phyloP scores from a whole-genome alignment of 192 early-diverging fungal species.

The Lobosporangium transversale region DNA sequence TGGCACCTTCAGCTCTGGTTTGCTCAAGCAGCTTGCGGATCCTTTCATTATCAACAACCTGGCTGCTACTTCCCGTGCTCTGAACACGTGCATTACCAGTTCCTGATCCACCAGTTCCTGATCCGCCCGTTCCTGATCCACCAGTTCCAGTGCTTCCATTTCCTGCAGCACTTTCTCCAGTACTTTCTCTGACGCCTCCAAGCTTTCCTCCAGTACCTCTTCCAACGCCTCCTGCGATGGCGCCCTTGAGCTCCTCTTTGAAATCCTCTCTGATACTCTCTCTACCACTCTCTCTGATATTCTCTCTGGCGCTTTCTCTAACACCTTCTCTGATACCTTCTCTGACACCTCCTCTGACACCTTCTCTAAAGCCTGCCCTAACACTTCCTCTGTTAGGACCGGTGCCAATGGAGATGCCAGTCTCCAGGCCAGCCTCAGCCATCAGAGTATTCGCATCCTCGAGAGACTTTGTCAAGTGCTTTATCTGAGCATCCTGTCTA shows the following conservation, averaged over 20 bases:
- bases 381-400: constrained; percentile 9
- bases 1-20: constrained; percentile 18
- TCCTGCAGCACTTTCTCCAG: too few species aligned
- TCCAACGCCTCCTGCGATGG: neutral
- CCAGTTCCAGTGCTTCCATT: neutral
- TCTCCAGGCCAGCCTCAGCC: constrained; percentile 38
- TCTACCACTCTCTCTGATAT: neutral
- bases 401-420: constrained; percentile 42
- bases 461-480: constrained; percentile 51
- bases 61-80: too few species aligned
- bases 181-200: neutral
- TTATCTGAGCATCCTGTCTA: constrained; percentile 71
- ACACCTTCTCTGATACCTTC: neutral
- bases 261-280: neutral
- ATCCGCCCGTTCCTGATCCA: neutral
- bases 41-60: constrained; percentile 37
- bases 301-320: too few species aligned
- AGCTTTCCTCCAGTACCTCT: neutral
- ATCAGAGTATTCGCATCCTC: constrained; percentile 42
- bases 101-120: neutral
- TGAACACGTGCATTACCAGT: neutral
- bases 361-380: neutral
- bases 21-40: constrained; percentile 35
- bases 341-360: neutral
- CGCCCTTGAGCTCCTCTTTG: too few species aligned